Evolutionary conservation across 2,329 filamentous ascomycete genomes (phyloP), one percentile per base, ranked within the genome.

Genomic region (Trichophyton mentagrophytes): DNA sequence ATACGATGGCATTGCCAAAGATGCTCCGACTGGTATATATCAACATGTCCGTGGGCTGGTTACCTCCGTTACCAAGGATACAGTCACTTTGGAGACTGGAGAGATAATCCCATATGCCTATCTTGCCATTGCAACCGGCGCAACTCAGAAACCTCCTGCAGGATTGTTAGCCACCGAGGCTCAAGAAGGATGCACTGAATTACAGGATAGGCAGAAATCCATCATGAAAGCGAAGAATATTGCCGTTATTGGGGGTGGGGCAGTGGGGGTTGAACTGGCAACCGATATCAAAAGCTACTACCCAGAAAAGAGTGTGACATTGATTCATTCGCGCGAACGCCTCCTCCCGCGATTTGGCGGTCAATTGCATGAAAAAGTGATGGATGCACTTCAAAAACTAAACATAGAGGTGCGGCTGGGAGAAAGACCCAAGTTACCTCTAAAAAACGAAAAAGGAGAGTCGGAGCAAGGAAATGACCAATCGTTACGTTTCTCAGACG

Each of bases 251-350:
- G 57, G 62, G 4, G 49, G 49, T 1, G 61, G 87, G 57, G 89
- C 88, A 5, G 88, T 91, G 1, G 89, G 89, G 7, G 85, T 91
- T 60, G 88, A 92, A 70, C 90, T 92, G 80, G 87, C 89, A 0
- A 84, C 86, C 1, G 88, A 93, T 74, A 76, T 91, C 60, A 91
- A 90, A 72, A 71, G 82, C 53, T 76, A 84, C 25, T 79, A 85
- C 63, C 87, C 89, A 0, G 67, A 80, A 9, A 75, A 83, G 60
- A 80, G 80, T 46, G 85, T 92, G n/a, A 88, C 83, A 0, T 80
- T 93, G 1, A 82, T 89, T 3, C 89, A 92, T 70, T 90, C 88
- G 3, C 79, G 87, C 20, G 77, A 80, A 27, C 82, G 82, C 67
- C 80, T 92, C 1, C 78, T 58, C 3, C 25, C 4, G 22, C 27